Evolutionary conservation across 1,284 basidiomycete genomes (phyloP).

Genomic region (Ceratobasidium theobromae): DNA sequence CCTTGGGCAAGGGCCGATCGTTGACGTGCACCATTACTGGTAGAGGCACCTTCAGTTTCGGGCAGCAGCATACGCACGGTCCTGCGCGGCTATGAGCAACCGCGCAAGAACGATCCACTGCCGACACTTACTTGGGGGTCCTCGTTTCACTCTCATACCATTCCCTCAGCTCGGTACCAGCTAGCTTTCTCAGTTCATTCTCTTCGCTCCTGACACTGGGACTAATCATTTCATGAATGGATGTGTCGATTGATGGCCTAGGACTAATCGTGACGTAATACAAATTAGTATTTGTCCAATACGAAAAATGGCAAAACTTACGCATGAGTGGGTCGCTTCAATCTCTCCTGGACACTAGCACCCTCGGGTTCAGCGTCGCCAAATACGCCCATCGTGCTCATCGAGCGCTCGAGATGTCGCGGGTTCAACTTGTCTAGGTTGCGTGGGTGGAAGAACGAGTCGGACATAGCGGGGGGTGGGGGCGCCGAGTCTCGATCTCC

Average conservation of each 20-base stretch:
- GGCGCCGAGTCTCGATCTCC: background rate
- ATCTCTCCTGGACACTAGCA: slow-evolving; percentile 12
- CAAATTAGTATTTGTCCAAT: background rate
- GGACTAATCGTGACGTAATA: background rate
- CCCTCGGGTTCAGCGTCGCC: slow-evolving; percentile 22
- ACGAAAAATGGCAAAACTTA: slow-evolving; percentile 1
- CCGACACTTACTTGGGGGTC: slow-evolving; percentile 22
- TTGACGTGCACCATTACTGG: background rate
- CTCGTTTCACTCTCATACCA: slow-evolving; percentile 15
- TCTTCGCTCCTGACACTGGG: slow-evolving; percentile 5
- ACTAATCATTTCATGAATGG: slow-evolving; percentile 25
- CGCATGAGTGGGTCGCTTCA: background rate
- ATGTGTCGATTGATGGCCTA: slow-evolving; percentile 10
- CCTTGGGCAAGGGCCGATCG: slow-evolving; percentile 14
- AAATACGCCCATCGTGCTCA: slow-evolving; percentile 27
- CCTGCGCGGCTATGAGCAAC: background rate
- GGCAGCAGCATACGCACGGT: slow-evolving; percentile 24
- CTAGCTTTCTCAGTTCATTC: slow-evolving; percentile 2
- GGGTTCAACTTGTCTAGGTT: slow-evolving; percentile 18
- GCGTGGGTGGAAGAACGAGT: slow-evolving; percentile 26
- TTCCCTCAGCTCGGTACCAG: slow-evolving; percentile 19
- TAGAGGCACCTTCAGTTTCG: background rate
- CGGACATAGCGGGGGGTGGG: slow-evolving; percentile 1
- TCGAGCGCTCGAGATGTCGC: slow-evolving; percentile 18
- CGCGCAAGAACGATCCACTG: background rate